Base-by-base conservation (phyloP, 148 eudicot genomes). In the Spergularia marina region DNA sequence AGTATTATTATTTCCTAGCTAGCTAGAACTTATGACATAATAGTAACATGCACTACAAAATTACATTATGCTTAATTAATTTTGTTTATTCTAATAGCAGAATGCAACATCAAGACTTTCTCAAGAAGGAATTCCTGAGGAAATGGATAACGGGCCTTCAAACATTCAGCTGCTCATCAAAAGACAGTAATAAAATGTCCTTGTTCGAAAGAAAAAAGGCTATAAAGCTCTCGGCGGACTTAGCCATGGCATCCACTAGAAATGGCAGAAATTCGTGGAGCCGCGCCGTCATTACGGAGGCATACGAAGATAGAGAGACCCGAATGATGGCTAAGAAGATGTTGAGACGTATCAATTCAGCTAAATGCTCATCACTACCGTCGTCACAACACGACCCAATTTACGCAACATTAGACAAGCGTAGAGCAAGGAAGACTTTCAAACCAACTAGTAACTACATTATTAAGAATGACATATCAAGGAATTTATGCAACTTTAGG, bases 221-320 rank as follows among this genome's bases (percentile, higher is more conserved):
- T 39, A 88, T 92, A 64, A 90, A 92, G 72, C 73, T 88, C 54
- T 85, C 94, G 9, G 89, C 97, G 7, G 89, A 90, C 56, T 64
- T 90, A 54, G 97, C 97, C 71, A 86, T 91, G 80, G 97, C 94
- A 59, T 90, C 92, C 23, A 84, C 91, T 49, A 77, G 81, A 82
- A 80, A 75, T 20, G 21, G 25, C n/a, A 52, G 13, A 9, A n/a
- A 14, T 23, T 61, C 20, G 16, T 91, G 97, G 97, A 88, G 91
- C 21, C 87, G 68, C 25, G 86, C 92, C 77, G 59, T 91, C 71
- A 84, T 88, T 53, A 34, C 84, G 30, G 75, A 80, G 18, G 87
- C 87, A 36, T 53, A 81, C 10, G 78, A 71, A 54, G 82, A 84
- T 10, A 44, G 5, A 18, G 60, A 74, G 41, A 57, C 74, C 9